phyloP scores from a whole-genome alignment of 2,329 filamentous ascomycete species.

The Pestalotiopsis sp. region DNA sequence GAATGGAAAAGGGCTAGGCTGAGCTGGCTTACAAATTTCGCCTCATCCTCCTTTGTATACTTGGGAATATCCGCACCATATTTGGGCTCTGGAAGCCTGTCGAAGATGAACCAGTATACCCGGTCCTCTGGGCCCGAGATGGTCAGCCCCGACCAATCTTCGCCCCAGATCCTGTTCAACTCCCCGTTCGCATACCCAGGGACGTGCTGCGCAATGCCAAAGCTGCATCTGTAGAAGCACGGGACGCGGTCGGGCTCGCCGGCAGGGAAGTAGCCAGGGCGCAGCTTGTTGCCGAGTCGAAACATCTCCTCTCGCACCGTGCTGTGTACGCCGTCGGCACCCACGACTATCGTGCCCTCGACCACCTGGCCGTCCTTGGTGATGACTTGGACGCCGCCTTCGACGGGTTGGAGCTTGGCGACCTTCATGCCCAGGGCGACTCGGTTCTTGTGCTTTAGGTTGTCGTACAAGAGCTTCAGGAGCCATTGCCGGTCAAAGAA shows the following conservation, averaged over 20 bases:
- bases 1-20: rapidly evolving
- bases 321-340: slow-evolving; percentile 44
- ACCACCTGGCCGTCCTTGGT: slow-evolving; percentile 31
- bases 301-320: slow-evolving; percentile 28
- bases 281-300: slow-evolving; percentile 18
- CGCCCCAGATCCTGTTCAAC: slow-evolving; percentile 20
- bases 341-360: slow-evolving; percentile 37
- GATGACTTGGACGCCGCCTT: slow-evolving; percentile 29
- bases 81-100: slow-evolving; percentile 27
- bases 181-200: slow-evolving; percentile 19
- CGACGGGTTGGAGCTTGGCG: slow-evolving; percentile 22
- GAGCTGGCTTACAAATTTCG: slow-evolving; percentile 18
- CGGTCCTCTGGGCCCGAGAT: slow-evolving; percentile 29
- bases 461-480: slow-evolving; percentile 34
- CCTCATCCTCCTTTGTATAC: slow-evolving; percentile 34
- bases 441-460: slow-evolving; percentile 33
- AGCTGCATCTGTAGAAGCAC: slow-evolving; percentile 36
- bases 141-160: slow-evolving; percentile 26
- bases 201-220: slow-evolving; percentile 36
- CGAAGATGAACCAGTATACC: slow-evolving; percentile 39
- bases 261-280: slow-evolving; percentile 25
- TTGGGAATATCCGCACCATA: slow-evolving; percentile 33
- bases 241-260: slow-evolving; percentile 22
- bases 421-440: slow-evolving; percentile 32
- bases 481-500: slow-evolving; percentile 39